phyloP scores from a whole-genome alignment of 164 flowering plant species.

The Vitis vinifera region DNA sequence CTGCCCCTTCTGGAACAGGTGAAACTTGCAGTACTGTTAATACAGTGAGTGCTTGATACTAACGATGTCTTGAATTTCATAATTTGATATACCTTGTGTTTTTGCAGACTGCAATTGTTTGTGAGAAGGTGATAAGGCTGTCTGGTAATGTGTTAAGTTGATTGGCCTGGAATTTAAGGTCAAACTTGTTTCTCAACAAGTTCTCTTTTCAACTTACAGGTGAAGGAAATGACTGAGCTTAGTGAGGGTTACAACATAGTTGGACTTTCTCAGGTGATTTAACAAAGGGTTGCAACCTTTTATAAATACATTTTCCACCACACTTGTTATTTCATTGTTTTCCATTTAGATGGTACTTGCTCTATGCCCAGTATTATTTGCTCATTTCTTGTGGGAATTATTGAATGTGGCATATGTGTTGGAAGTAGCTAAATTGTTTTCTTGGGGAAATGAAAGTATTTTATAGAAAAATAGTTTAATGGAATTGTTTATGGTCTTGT shows the following conservation, averaged over 20 bases:
- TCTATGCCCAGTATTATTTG: background rate
- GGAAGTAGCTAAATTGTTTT: background rate
- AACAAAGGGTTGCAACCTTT: background rate
- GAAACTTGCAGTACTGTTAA: background rate
- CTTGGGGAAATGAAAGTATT: background rate
- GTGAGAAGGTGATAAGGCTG: conserved; percentile 38
- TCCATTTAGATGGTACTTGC: conserved; percentile 2
- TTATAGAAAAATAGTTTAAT: background rate
- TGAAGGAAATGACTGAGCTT: conserved; percentile 55
- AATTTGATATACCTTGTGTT: background rate
- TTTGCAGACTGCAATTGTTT: conserved; percentile 44
- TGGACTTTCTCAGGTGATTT: conserved; percentile 63
- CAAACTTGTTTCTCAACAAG: background rate
- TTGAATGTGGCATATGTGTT: background rate
- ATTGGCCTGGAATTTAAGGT: background rate
- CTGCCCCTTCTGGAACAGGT: conserved; percentile 45
- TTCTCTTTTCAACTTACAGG: conserved; percentile 29
- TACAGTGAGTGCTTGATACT: background rate
- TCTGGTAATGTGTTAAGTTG: conserved; percentile 3
- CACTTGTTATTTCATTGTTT: too few relatives aligned
- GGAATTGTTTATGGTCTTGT: background rate
- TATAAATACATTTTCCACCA: background rate
- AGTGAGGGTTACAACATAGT: conserved; percentile 58
- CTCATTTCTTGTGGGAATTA: background rate
- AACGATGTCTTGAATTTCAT: background rate